phyloP scores from a whole-genome alignment of 176 grass and related monocot species.

The Olyra latifolia region DNA sequence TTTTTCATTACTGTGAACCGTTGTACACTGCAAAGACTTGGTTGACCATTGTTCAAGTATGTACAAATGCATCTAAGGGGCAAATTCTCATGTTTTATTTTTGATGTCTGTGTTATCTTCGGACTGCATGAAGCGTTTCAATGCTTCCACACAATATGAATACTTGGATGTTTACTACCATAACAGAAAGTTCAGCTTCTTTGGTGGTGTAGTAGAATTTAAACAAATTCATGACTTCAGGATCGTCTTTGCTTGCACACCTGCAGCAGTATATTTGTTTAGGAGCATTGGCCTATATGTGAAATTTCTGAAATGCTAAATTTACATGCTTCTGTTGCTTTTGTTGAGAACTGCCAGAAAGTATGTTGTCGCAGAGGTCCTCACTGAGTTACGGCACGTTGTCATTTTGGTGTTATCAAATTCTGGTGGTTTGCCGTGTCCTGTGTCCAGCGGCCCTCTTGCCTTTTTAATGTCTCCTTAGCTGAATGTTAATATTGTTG shows the following conservation, averaged over 20 bases:
- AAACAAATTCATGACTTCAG: not conserved
- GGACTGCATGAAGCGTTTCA: not conserved
- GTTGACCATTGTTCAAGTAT: not conserved
- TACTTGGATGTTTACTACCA: not conserved
- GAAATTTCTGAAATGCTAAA: not conserved
- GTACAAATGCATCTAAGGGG: not conserved
- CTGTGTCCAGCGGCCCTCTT: conserved; percentile 2
- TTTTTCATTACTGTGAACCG: not conserved
- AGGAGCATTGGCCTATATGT: not conserved
- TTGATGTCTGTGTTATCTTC: not conserved
- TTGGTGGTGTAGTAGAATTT: not conserved
- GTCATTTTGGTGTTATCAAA: conserved; percentile 3
- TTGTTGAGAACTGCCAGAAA: not conserved
- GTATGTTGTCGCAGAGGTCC: not conserved
- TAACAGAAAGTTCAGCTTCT: not conserved
- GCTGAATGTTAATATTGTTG: not conserved
- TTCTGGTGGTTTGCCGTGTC: not conserved
- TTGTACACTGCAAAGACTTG: not conserved
- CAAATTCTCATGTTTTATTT: not conserved
- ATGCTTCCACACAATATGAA: not conserved
- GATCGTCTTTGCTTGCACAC: not conserved
- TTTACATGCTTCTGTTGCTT: conserved; percentile 9
- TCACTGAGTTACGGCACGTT: not conserved
- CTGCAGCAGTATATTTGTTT: not conserved
- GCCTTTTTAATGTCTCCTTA: not conserved